Evolutionary conservation across 257 asterid species (phyloP).

Genomic region (Haberlea rhodopensis): DNA sequence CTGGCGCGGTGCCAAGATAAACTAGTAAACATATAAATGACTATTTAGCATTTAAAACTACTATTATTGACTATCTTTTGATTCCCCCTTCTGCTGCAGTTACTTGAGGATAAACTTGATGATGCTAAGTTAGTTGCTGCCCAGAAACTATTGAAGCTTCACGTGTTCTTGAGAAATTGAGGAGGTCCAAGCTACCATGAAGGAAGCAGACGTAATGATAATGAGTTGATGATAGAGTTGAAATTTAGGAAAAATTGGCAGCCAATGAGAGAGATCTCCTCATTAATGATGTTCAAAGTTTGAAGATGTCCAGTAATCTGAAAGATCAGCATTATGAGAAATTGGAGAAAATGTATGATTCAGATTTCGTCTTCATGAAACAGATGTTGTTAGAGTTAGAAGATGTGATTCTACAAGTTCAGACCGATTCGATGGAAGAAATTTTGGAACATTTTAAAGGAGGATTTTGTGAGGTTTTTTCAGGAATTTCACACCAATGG

Average conservation of each 20-base stretch:
- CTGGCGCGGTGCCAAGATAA: too few relatives aligned
- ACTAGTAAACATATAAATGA: background rate
- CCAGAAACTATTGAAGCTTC: constrained; percentile 85
- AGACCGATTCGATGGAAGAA: constrained; percentile 45
- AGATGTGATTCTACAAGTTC: constrained; percentile 50
- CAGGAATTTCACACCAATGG: too few relatives aligned
- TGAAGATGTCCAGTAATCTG: constrained; percentile 48
- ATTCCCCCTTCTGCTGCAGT: constrained; percentile 42
- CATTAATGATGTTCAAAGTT: constrained; percentile 47
- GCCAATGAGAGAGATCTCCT: constrained; percentile 45
- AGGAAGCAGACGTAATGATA: constrained; percentile 86
- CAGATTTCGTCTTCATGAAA: constrained; percentile 52
- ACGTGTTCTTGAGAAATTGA: constrained; percentile 75
- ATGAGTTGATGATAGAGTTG: constrained; percentile 71
- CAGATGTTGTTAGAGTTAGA: constrained; percentile 59
- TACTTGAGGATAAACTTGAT: constrained; percentile 70
- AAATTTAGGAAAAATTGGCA: constrained; percentile 51
- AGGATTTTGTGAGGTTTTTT: too few relatives aligned
- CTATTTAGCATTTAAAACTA: background rate
- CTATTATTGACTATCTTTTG: constrained; percentile 12
- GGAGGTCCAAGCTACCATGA: constrained; percentile 86
- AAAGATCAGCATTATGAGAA: constrained; percentile 48
- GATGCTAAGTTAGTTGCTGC: constrained; percentile 71
- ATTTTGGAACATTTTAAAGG: too few relatives aligned
- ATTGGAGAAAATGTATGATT: constrained; percentile 45